Base-by-base conservation (phyloP, 352 stramenopile genomes). In the Pythium aristosporum region DNA sequence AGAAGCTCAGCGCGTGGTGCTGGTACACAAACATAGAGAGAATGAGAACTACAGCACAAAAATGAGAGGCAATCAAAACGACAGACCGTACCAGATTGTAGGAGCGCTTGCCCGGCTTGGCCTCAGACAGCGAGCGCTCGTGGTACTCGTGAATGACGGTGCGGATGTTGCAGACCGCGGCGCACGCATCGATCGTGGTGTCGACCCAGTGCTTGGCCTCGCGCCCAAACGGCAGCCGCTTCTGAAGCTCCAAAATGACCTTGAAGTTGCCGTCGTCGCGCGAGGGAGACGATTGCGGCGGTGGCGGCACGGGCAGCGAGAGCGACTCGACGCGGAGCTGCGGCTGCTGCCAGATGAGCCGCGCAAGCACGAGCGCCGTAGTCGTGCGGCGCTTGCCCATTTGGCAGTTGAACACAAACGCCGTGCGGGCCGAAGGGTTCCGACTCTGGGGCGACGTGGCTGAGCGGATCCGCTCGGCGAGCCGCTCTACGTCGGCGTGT, bases 381-480 rank as follows among this genome's bases (percentile, higher is more conserved):
- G 87, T 96, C 15, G 87, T 94, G 13, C 87, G 81, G 10, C 85
- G 80, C 60, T 92, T 91, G 13, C 87, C 87, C 83, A 93, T 94
- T 70, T 96, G 87, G 32, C 87, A 96, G 47, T 96, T 96, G 59
- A 95, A 95, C 15, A 95, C 79, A 65, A 92, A 87, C n/a, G 86
- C 86, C 18, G 86, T 95, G 25, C 79, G 62, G 18, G 47, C 49
- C 7, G 71, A 67, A n/a, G 63, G 50, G 0, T 66, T 47, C 25
- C 25, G 25, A 3, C 44, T 42, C n/a, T 76, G 61, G n/a, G 65
- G 60, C 16, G 62, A 65, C 18, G 57, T 67, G 0, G 65, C 56
- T n/a, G 72, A 65, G 43, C 65, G 55, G 46, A 93, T 80, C 56
- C 91, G 62, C 25, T 82, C 76, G 63, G 88, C 77, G 18, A 93